phyloP scores from a whole-genome alignment of 345 rosid species.

The Pelargonium nanum region DNA sequence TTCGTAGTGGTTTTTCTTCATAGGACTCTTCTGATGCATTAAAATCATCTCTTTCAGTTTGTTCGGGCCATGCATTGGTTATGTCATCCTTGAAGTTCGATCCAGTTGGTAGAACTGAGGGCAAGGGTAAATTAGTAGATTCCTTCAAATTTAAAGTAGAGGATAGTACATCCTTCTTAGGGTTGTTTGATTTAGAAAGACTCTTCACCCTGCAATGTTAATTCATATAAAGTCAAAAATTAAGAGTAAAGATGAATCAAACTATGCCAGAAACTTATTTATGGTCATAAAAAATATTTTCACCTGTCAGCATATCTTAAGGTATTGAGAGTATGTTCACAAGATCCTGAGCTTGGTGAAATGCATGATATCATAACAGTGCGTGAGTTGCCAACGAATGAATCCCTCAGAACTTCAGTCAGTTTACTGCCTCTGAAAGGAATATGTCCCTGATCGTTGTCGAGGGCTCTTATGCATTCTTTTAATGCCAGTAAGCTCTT shows the following conservation, averaged over 20 bases:
- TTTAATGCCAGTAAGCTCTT: slow-evolving; percentile 93
- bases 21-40: slow-evolving; percentile 58
- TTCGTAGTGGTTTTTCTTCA: slow-evolving; percentile 53
- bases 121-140: slow-evolving; percentile 51
- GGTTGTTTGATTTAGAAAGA: slow-evolving; percentile 78
- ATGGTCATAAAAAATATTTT: slow-evolving; percentile 3
- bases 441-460: slow-evolving; percentile 97
- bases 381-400: slow-evolving; percentile 92
- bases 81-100: slow-evolving; percentile 56
- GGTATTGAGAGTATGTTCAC: slow-evolving; percentile 97
- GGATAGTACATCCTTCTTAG: slow-evolving; percentile 71
- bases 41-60: slow-evolving; percentile 58
- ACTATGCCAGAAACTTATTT: not conserved
- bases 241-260: not conserved
- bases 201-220: slow-evolving; percentile 71
- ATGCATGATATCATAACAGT: slow-evolving; percentile 98
- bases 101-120: slow-evolving; percentile 49
- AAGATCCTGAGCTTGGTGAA: slow-evolving; percentile 95
- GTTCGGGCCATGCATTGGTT: slow-evolving; percentile 71
- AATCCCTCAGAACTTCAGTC: slow-evolving; percentile 97
- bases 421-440: slow-evolving; percentile 98
- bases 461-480: slow-evolving; percentile 98
- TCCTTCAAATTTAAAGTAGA: slow-evolving; percentile 70
- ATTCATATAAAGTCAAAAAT: not conserved
- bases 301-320: slow-evolving; percentile 99